Evolutionary conservation across 345 rosid genomes (phyloP), one percentile per base, ranked within the genome.

Genomic region (Erodium maritimum): DNA sequence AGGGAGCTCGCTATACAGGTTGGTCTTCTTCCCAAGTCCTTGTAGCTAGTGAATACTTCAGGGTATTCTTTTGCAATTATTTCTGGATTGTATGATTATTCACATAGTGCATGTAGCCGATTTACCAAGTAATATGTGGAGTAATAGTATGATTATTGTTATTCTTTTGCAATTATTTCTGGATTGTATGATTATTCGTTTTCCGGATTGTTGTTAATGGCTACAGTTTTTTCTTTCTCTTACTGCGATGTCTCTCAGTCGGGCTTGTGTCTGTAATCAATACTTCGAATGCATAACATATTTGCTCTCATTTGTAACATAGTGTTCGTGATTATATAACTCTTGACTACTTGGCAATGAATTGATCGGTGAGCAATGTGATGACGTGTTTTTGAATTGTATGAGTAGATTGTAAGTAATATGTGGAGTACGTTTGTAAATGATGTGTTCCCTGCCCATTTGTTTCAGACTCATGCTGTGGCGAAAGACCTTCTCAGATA

Each of bases 1-100:
- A 85, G 97, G 60, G 97, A 93, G 73, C 99, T 93, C 64, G 97
- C 99, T 48, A 93, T 93, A 57, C 97, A 93, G 95, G 99, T 93
- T 16, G 68, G 55, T 45, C 17, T 34, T 21, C 33, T 18, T 23
- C 4, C 34, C 23, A 33, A 21, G 21, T 52, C 19, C 19, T 57
- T 54, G 18, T 21, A 48, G 23, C 2, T 11, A 45, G 8, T 3
- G 17, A 16, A 37, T 20, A n/a, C 23, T 17, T 21, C 18, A 42
- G 29, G n/a, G n/a, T n/a, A n/a, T n/a, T n/a, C n/a, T n/a, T n/a
- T n/a, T n/a, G n/a, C n/a, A n/a, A n/a, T n/a, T n/a, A n/a, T n/a
- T n/a, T n/a, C n/a, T n/a, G n/a, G n/a, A n/a, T n/a, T n/a, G n/a
- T n/a, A n/a, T n/a, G n/a, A n/a, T n/a, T n/a, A n/a, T n/a, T n/a